Percentiles rank a stretch among this genome's conserved stretches.
Evolutionary conservation across 225 moss, liverwort and hornwort species (phyloP).

Genomic region (Bryum argenteum): DNA sequence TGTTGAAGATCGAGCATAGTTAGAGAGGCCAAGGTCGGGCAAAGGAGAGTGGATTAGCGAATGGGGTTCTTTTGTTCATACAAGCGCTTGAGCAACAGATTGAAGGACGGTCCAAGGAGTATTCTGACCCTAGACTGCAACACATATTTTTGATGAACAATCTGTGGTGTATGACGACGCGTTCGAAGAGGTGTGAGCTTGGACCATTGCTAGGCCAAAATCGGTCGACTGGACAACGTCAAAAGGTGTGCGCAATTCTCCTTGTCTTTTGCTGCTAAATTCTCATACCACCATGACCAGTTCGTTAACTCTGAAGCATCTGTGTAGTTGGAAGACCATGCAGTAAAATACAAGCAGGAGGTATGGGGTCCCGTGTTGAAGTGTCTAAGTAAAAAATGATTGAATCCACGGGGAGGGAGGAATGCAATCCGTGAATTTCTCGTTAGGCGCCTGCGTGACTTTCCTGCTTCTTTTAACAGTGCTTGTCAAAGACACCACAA

Average conservation of each 20-base stretch:
- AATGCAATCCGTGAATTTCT: conserved; percentile 60
- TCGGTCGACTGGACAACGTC: conserved; percentile 73
- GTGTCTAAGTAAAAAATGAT: conserved; percentile 69
- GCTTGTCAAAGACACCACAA: no score
- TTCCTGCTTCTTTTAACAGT: no score
- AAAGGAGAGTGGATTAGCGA: conserved; percentile 58
- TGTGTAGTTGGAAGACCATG: conserved; percentile 72
- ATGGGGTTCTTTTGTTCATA: conserved; percentile 65
- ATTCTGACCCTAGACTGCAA: conserved; percentile 62
- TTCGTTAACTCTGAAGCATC: no score
- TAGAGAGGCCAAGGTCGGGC: no score
- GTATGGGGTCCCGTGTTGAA: conserved; percentile 72
- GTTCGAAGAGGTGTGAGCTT: conserved; percentile 73
- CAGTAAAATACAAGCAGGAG: conserved; percentile 69
- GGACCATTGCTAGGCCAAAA: conserved; percentile 71
- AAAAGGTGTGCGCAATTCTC: conserved; percentile 42
- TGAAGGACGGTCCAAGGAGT: conserved; percentile 61
- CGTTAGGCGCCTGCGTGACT: no score
- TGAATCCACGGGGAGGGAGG: conserved; percentile 56
- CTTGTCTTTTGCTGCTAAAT: background rate
- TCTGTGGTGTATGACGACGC: conserved; percentile 77
- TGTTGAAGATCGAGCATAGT: no score
- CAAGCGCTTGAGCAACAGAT: conserved; percentile 76
- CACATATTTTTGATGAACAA: conserved; percentile 89
- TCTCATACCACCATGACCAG: no score